These are phyloP conservation scores for Acanthamoeba lenticulata DNA, from an alignment of 208 protist species.

Conservation along the genomic window DNA sequence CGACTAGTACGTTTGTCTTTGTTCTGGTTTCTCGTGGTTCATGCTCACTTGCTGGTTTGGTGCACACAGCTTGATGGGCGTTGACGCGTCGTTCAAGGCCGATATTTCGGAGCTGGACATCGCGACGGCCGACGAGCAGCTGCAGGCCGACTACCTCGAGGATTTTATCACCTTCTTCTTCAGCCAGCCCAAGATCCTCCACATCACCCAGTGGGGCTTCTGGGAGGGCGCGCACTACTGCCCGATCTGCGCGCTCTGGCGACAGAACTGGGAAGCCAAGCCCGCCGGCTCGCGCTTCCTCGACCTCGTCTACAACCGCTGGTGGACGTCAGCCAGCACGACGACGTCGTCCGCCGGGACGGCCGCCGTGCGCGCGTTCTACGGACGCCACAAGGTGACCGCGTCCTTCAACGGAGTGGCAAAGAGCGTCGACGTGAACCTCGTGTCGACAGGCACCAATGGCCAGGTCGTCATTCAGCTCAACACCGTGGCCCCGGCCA, in stretches of 20 bases:
- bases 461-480: background rate
- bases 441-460: background rate
- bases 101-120: background rate
- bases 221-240: conserved; percentile 51
- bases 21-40: background rate
- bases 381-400: background rate
- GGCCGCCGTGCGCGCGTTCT: background rate
- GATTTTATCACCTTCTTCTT: conserved; percentile 39
- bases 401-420: background rate
- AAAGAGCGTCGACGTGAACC: background rate
- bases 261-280: conserved; percentile 6
- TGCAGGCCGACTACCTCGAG: conserved; percentile 37
- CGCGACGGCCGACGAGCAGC: background rate
- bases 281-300: background rate
- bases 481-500: background rate
- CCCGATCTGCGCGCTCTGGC: conserved; percentile 12
- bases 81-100: conserved; percentile 19
- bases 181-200: background rate
- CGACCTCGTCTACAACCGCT: conserved; percentile 4
- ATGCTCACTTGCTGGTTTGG: background rate
- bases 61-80: background rate
- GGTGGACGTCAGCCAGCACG: background rate
- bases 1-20: background rate
- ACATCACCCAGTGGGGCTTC: conserved; percentile 48
- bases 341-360: background rate